These are phyloP conservation scores for Knufia petricola DNA, from an alignment of 2,329 filamentous ascomycete species.

Conservation along the genomic window DNA sequence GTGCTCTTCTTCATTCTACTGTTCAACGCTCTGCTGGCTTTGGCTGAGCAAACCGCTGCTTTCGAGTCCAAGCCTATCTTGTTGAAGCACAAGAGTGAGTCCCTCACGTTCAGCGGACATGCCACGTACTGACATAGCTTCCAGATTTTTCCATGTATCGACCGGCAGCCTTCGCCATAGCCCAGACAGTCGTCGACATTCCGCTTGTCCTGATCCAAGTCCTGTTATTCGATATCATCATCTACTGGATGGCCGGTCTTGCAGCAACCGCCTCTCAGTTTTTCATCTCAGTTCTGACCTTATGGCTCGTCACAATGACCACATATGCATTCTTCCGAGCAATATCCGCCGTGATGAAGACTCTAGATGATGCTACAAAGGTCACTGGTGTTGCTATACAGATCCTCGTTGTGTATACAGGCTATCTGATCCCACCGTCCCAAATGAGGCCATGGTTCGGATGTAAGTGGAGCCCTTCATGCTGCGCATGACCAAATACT, in stretches of 20 bases:
- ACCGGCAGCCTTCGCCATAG: constrained; percentile 50
- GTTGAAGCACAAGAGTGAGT: constrained; percentile 37
- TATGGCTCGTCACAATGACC: constrained; percentile 45
- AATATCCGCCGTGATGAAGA: constrained; percentile 40
- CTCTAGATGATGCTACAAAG: constrained; percentile 41
- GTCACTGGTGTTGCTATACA: constrained; percentile 42
- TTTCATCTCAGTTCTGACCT: constrained; percentile 50
- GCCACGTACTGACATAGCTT: not conserved
- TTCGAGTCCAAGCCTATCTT: constrained; percentile 57
- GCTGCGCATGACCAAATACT: too few species aligned
- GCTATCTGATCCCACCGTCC: constrained; percentile 53
- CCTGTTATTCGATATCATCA: constrained; percentile 48
- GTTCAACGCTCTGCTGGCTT: constrained; percentile 53
- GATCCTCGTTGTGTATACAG: constrained; percentile 51
- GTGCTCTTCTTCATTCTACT: constrained; percentile 54
- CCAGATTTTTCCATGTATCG: constrained; percentile 50
- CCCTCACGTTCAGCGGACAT: not conserved
- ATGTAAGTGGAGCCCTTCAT: constrained; percentile 29
- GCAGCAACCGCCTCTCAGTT: constrained; percentile 50
- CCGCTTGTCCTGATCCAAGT: constrained; percentile 51
- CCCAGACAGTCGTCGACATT: constrained; percentile 48
- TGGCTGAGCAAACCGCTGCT: constrained; percentile 51
- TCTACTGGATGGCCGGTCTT: constrained; percentile 54
- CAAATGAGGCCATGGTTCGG: constrained; percentile 55
- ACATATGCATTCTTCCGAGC: constrained; percentile 48